Evolutionary conservation across 2,329 filamentous ascomycete genomes (phyloP), one percentile per base, ranked within the genome.

Genomic region (Trichophyton benhamiae): DNA sequence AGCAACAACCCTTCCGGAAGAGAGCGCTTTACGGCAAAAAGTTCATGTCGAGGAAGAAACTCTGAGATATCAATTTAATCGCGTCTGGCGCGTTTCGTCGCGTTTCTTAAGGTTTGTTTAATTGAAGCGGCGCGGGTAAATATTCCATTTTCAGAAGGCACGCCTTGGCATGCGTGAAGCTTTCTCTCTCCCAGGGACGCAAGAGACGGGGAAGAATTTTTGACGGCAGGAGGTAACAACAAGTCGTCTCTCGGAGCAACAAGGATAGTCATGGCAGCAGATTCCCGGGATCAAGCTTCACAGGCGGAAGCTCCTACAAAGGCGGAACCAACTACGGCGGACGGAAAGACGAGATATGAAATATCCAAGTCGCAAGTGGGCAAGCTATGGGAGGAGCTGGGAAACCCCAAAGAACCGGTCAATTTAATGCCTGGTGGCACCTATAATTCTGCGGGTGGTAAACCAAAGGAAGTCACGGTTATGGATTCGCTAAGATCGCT

Each of bases 361-460:
- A 69, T 74, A 27, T 71, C 75, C 25, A 72, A 76, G 67, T 75
- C 76, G 41, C 76, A 78, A 69, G 76, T 74, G 48, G 74, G 73
- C 63, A 78, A 79, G 69, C 67, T 78, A 68, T 77, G 77, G 75
- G 76, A 77, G 58, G 76, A 75, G 33, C 77, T 78, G 63, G 75
- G 76, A 36, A 76, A 75, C 63, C 76, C 76, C 9, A 72, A 75
- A 63, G 75, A 81, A 62, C 80, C 77, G 57, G 78, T 79, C 46
- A 83, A 83, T 68, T 70, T 78, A 60, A 72, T 85, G 71, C 78
- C 83, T 1, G 80, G 80, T 61, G 81, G 81, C 17, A 80, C 78
- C 13, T 77, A 79, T 65, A 80, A 83, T 76, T 86, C 78, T 74
- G 80, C 80, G 8, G 87, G 78, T 75, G 88, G 80, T 62, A 72